Base-by-base conservation (phyloP, 192 early-diverging fungal genomes). In the Pecoramyces ruminantium region DNA sequence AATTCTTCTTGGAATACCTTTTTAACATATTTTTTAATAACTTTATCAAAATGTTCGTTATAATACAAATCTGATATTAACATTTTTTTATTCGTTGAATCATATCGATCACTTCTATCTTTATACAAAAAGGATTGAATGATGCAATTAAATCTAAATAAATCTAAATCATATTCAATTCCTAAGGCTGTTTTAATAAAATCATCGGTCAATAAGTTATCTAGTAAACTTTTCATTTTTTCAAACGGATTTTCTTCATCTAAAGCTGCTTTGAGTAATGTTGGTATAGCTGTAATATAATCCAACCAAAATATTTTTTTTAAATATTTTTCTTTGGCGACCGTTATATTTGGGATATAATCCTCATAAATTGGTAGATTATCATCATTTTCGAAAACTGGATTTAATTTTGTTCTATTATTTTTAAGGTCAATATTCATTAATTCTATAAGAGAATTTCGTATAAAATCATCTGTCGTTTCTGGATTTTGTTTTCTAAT, bases 111-210 rank as follows among this genome's bases (percentile, higher is more conserved):
- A 21, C 0, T 8, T 51, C 85, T 82, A 15, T 83, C 78, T 9
- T n/a, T 27, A 77, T 67, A 85, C 8, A 85, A 30, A 12, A 85
- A 79, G 14, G 83, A 79, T 42, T 83, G 81, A 18, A 83, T 29
- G 18, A 85, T 9, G 28, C 13, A 30, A 28, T 40, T 80, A 0
- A 51, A 21, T 51, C 42, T 51, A 21, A 51, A 51, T 21, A 21
- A 51, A 51, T 17, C 1, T 51, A 51, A 21, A 51, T 51, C 42
- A 51, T 51, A 51, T 4, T 51, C 18, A 51, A 51, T 51, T 21
- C 42, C 42, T 51, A 51, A 51, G 17, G 5, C 42, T 21, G 17
- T 51, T 21, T 51, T 51, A 21, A 51, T 17, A 51, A 21, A 21
- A 2, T 17, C 16, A 51, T 51, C 18, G 5, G 16, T 51, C 15